Evolutionary conservation across 352 stramenopile species (phyloP), one percentile per base, ranked within the genome.

Genomic region (Phytopythium cucurbitacearum): DNA sequence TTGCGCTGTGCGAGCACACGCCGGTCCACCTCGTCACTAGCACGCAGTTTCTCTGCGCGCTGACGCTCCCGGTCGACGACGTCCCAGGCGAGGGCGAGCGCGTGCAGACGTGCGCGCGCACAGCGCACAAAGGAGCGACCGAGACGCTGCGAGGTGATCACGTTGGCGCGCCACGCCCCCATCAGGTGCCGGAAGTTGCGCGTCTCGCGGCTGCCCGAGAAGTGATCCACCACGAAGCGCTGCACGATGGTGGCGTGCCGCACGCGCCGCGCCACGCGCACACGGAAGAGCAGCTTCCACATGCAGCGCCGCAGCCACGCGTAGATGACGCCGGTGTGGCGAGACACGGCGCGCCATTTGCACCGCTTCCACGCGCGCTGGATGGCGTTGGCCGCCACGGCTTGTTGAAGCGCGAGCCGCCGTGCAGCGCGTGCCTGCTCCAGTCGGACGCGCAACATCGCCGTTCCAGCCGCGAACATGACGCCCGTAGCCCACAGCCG

Each of bases 151-250:
- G 76, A 84, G 34, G 61, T 60, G 42, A 93, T 88, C 43, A 93
- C 77, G 51, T 89, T 89, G 54, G 49, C 47, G 16, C 82, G 75
- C 82, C 82, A 92, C 44, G 72, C 72, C 40, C 79, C 32, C 82
- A 92, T 90, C 62, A 90, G 74, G 32, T 74, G 65, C 41, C 85
- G 86, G 40, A 92, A 89, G 47, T 89, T 90, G 53, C 74, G 67
- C 3, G 65, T 83, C 53, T 87, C 80, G 32, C 69, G 64, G 36
- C 68, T 89, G 13, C 72, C 76, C 7, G 63, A 71, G 38, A 66
- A 73, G 47, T 89, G 48, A 45, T 86, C 66, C 12, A 86, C 40
- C 57, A 90, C 65, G 50, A 93, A 91, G 33, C 73, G 61, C 32
- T 65, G 77, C 5, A 91, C 36, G 11, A 87, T 8, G 0, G 32